Conservation (phyloP, 495 filamentous ascomycete genomes). For the Annulohypoxylon bovei region DNA sequence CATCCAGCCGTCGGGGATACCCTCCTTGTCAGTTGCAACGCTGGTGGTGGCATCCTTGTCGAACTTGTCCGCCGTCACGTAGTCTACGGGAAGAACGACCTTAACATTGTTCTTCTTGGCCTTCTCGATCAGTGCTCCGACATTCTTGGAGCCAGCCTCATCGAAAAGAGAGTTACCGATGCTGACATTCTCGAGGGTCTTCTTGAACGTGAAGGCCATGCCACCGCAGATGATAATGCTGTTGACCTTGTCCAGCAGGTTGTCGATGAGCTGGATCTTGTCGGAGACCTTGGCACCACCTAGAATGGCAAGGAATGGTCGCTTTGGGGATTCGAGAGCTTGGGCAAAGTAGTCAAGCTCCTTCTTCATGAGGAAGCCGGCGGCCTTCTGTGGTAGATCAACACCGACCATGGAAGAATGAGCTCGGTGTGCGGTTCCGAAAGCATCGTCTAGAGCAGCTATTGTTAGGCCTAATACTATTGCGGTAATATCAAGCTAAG, state of each 20-base stretch:
- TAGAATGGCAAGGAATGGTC: conserved; percentile 98
- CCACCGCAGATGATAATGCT: conserved; percentile 95
- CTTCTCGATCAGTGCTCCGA: conserved; percentile 88
- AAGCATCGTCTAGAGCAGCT: conserved; percentile 81
- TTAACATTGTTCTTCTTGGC: conserved; percentile 95
- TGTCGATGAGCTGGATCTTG: conserved; percentile 99
- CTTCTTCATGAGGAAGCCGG: conserved; percentile 99
- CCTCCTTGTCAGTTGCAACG: conserved; percentile 83
- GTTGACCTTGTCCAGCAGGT: conserved; percentile 96
- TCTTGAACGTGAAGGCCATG: conserved; percentile 99
- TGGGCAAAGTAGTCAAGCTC: conserved; percentile 99
- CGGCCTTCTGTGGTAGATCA: conserved; percentile 92
- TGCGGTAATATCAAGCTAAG: neutral
- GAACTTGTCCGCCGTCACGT: conserved; percentile 96
- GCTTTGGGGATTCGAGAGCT: conserved; percentile 90
- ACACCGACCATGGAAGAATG: conserved; percentile 99
- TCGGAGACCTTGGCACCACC: conserved; percentile 98
- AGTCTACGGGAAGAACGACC: conserved; percentile 93
- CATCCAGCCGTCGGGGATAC: conserved; percentile 97
- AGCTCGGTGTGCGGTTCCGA: conserved; percentile 96
- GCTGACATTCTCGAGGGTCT: conserved; percentile 86
- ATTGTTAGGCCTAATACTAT: neutral
- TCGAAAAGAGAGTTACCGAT: conserved; percentile 96
- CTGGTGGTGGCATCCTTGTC: conserved; percentile 81
- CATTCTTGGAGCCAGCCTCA: conserved; percentile 93